Evolutionary conservation across 805 yeast genomes (phyloP), one percentile per base, ranked within the genome.

Genomic region (Yarrowia sp.): DNA sequence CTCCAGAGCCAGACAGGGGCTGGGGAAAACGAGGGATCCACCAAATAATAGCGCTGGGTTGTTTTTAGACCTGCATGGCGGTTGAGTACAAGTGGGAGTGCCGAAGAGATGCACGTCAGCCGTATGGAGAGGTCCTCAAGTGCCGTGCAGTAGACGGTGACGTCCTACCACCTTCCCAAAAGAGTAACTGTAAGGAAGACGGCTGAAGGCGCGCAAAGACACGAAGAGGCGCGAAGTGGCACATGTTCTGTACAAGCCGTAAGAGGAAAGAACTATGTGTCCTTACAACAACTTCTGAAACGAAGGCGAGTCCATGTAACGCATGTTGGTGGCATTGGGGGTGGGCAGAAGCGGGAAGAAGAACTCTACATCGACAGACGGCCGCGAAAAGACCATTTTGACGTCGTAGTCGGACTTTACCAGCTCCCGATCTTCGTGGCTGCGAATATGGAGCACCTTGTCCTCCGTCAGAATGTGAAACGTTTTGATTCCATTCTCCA

Each of bases 401-500:
- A 65, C 59, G 22, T 65, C 68, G 38, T 41, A 52, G 26, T 65
- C 68, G 35, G 68, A 63, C 56, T 63, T 63, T 32, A 59, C 65
- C 36, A 59, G 41, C 65, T 59, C 65, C 11, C 65, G 50, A 11
- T 59, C 65, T 8, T 59, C 52, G 35, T 43, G 52, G 56, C 50
- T 49, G 36, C 67, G 67, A 16, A 63, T 49, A n/a, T 63, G 67
- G 26, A 83, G 72, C 12, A 79, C 76, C 53, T 75, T 75, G 22
- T 76, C 73, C 67, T 77, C 77, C 9, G 73, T 70, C 15, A 81
- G 78, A 41, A 87, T 84, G n/a, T 85, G 83, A 77, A 93, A 93
- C 32, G 93, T 90, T 64, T 83, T 81, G 68, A 86, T 86, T 15
- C 91, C 92, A 75, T 92, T 92, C 69, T 89, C 90, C 12, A 92